Evolutionary conservation across 2,329 filamentous ascomycete species (phyloP).

Genomic region (Sporothrix humicola): DNA sequence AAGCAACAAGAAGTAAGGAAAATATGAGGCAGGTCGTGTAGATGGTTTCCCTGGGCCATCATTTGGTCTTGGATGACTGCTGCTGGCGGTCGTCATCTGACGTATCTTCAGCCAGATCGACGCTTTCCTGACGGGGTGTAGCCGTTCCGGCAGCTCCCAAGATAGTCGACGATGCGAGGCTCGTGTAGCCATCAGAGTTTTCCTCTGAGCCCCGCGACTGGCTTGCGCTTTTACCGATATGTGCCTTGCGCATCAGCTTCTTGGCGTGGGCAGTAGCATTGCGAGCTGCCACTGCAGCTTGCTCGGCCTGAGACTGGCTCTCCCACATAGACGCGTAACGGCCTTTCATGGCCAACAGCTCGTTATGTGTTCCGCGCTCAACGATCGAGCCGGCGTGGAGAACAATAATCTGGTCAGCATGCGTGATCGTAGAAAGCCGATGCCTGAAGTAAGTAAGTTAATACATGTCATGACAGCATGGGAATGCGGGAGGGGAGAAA

Average conservation of each 20-base stretch:
- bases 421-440: conserved; percentile 67
- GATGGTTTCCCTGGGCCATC: neutral
- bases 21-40: neutral
- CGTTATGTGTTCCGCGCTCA: conserved; percentile 56
- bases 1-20: neutral
- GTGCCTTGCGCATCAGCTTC: conserved; percentile 57
- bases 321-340: conserved; percentile 87
- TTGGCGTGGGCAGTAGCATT: conserved; percentile 51
- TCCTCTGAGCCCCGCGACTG: conserved; percentile 46
- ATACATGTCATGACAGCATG: neutral
- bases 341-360: conserved; percentile 72
- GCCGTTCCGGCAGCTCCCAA: conserved; percentile 46
- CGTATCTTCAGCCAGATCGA: conserved; percentile 34
- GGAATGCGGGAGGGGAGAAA: neutral
- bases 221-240: conserved; percentile 47
- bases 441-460: conserved; percentile 55
- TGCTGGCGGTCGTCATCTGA: conserved; percentile 35
- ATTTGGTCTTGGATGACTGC: conserved; percentile 30
- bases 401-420: conserved; percentile 42
- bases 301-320: conserved; percentile 81
- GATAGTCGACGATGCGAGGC: conserved; percentile 54
- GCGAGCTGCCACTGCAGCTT: conserved; percentile 66
- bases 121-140: conserved; percentile 39
- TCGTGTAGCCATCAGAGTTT: conserved; percentile 54
- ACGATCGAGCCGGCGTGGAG: conserved; percentile 39